These are phyloP conservation scores for Dendrobium nobile DNA, from an alignment of 106 monocot genomes.

Conservation along the genomic window DNA sequence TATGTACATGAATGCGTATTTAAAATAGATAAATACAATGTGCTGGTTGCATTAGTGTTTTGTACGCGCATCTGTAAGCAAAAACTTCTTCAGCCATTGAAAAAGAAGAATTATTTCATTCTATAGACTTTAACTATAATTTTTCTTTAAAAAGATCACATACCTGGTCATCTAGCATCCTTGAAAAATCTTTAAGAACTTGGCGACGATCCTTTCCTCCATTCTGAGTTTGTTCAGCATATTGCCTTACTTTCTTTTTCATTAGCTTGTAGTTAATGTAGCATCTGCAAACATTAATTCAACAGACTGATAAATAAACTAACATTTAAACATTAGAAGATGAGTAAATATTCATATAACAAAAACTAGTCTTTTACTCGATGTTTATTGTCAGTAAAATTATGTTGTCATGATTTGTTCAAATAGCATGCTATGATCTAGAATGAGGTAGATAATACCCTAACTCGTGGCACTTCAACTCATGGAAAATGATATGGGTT, in stretches of 20 bases:
- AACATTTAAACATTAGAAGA: neutral
- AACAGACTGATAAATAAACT: neutral
- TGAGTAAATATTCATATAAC: neutral
- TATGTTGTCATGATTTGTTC: neutral
- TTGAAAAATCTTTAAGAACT: conserved; percentile 90
- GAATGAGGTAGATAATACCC: neutral
- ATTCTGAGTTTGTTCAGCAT: conserved; percentile 46
- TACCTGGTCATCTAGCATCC: conserved; percentile 93
- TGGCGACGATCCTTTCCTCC: conserved; percentile 51
- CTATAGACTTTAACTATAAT: neutral
- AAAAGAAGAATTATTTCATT: neutral
- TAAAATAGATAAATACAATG: neutral
- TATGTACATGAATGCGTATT: neutral
- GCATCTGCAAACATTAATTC: conserved; percentile 43
- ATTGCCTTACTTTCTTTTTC: conserved; percentile 94
- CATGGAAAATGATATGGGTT: neutral
- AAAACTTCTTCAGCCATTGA: neutral
- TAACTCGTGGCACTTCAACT: neutral
- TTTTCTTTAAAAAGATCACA: neutral
- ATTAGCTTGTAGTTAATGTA: conserved; percentile 97
- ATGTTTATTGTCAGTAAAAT: neutral
- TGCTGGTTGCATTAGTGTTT: neutral
- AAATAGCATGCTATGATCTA: neutral
- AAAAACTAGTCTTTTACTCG: neutral
- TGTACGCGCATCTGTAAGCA: neutral